Base-by-base conservation (phyloP, 306 rosid genomes). In the Senna tora region DNA sequence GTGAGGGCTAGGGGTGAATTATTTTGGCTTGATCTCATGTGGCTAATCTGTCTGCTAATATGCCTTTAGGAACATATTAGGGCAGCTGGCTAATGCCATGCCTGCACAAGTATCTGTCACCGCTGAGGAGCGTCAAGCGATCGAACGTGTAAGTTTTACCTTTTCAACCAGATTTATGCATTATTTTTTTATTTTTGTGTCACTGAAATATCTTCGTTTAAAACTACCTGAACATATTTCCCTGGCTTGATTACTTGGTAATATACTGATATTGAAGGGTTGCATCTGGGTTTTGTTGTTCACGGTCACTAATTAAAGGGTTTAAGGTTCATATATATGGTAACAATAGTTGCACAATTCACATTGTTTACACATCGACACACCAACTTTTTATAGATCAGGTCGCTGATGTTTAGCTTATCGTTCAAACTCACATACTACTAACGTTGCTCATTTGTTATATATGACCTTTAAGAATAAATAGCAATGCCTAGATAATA, bases 41-140 rank as follows among this genome's bases (percentile, higher is more conserved):
- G 14, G 34, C 75, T 68, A 19, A 79, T 68, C 65, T 47, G 11
- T 43, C 12, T 34, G 2, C 22, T 19, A 20, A 65, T 67, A 15
- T 65, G 33, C 68, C 68, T 67, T 20, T 65, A 88, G 93, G 82
- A 80, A 83, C 71, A 9, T 72, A 61, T 72, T 85, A 25, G 90
- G 87, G 60, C 80, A 87, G 59, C 74, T 77, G 25, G 83, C 82
- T 68, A 57, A 74, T 39, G 79, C 76, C 8, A 72, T 81, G 88
- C 88, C 90, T 7, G 87, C 81, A 71, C 56, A 87, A 33, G 74
- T 83, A 53, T 54, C 85, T 20, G 90, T 88, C 45, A 88, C 90
- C 65, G 84, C 93, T 7, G 93, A 81, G 77, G 93, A 88, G 85
- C 88, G 82, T 16, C 84, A 79, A 66, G 93, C 93, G 51, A 83